These are phyloP conservation scores for Beauveria brongniartii DNA, from an alignment of 2,329 filamentous ascomycete genomes.

Conservation along the genomic window DNA sequence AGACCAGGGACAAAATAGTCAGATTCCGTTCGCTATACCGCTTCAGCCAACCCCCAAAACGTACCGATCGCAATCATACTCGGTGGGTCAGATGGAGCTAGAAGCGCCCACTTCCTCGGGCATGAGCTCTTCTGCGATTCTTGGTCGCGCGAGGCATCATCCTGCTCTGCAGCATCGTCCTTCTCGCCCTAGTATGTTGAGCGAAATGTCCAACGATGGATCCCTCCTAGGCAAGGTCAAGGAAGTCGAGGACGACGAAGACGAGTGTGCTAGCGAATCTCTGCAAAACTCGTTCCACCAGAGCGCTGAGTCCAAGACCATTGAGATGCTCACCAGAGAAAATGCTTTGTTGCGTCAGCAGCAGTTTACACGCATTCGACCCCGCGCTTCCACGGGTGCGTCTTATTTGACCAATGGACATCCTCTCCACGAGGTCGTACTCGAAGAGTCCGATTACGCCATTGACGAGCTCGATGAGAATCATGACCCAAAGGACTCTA, in stretches of 20 bases:
- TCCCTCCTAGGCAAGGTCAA: slow-evolving; percentile 59
- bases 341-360: slow-evolving; percentile 55
- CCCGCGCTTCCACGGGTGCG: slow-evolving; percentile 49
- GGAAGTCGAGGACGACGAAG: slow-evolving; percentile 61
- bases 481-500: slow-evolving; percentile 40
- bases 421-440: slow-evolving; percentile 49
- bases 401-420: slow-evolving; percentile 51
- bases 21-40: slow-evolving; percentile 81
- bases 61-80: slow-evolving; percentile 93
- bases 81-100: slow-evolving; percentile 79
- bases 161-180: slow-evolving; percentile 71
- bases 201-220: slow-evolving; percentile 60
- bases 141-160: slow-evolving; percentile 52
- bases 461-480: slow-evolving; percentile 62
- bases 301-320: slow-evolving; percentile 50
- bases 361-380: slow-evolving; percentile 41
- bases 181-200: slow-evolving; percentile 69
- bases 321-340: slow-evolving; percentile 54
- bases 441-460: slow-evolving; percentile 62
- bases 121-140: slow-evolving; percentile 38
- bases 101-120: slow-evolving; percentile 40
- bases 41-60: slow-evolving; percentile 86
- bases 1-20: slow-evolving; percentile 47
- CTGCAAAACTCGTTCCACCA: slow-evolving; percentile 43
- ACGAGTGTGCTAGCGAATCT: slow-evolving; percentile 44